These are phyloP conservation scores for Penstemon newberryi DNA, from an alignment of 257 asterid genomes.

Conservation along the genomic window DNA sequence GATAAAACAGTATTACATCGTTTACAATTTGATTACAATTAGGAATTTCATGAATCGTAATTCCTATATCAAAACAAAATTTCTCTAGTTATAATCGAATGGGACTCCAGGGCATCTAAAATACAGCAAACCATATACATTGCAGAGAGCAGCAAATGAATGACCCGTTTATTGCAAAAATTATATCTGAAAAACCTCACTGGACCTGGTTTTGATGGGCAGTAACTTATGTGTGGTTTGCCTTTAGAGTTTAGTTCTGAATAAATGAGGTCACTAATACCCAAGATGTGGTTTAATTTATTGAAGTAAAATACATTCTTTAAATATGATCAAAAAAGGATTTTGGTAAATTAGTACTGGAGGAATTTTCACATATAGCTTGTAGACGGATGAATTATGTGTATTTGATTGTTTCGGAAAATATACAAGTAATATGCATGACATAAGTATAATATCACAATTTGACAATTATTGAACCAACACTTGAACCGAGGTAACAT, in stretches of 20 bases:
- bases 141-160: not conserved
- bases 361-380: not conserved
- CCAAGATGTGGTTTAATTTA: not conserved
- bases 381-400: not conserved
- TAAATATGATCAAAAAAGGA: not conserved
- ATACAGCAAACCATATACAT: not conserved
- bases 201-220: not conserved
- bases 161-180: not conserved
- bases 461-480: not conserved
- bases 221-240: not conserved
- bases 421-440: too few relatives aligned
- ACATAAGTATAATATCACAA: not conserved
- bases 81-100: not conserved
- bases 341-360: too few relatives aligned
- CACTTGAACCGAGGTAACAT: constrained; percentile 2
- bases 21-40: constrained; percentile 12
- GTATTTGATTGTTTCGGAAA: not conserved
- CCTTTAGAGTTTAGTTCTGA: not conserved
- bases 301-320: not conserved
- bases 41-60: constrained; percentile 8
- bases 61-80: not conserved
- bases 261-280: not conserved
- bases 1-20: not conserved
- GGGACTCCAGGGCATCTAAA: not conserved
- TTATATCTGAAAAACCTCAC: not conserved